A percentile compares a stretch with the other conserved stretches of the same genome.
Evolutionary conservation across 495 filamentous ascomycete genomes (phyloP).

Genomic region (Tuber aestivum): DNA sequence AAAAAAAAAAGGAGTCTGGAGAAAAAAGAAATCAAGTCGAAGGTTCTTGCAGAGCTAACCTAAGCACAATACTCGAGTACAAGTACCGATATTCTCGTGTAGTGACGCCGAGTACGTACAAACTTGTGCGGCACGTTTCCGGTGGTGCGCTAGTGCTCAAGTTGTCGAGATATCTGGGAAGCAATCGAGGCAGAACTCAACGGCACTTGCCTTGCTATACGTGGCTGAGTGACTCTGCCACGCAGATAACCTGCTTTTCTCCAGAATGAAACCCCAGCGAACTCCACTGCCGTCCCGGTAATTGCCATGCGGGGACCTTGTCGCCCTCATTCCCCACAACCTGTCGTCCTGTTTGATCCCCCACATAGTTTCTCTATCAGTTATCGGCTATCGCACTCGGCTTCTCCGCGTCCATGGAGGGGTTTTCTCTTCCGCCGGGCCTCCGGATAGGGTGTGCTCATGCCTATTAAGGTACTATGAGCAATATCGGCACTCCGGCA

Average conservation of each 20-base stretch:
- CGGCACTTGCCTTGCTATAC: neutral
- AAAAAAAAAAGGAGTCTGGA: neutral
- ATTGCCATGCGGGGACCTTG: neutral
- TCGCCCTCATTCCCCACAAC: neutral
- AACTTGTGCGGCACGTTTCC: neutral
- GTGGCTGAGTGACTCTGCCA: neutral
- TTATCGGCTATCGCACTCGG: neutral
- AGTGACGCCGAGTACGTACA: neutral
- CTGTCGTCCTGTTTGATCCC: neutral
- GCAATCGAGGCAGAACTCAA: neutral
- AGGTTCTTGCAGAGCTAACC: neutral
- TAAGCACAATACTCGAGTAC: neutral
- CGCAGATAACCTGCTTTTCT: neutral
- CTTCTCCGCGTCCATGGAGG: neutral
- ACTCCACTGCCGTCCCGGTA: neutral
- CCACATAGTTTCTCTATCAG: neutral
- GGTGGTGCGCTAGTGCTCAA: no score
- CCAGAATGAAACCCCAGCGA: neutral
- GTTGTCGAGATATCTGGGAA: neutral
- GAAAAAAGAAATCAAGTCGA: neutral
- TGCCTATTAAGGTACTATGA: neutral
- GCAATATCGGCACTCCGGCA: neutral
- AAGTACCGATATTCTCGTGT: no score
- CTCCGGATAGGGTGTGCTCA: neutral
- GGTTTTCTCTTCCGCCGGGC: neutral